Base-by-base conservation (phyloP, 2,329 filamentous ascomycete species). In the Trichoderma guizhouense region DNA sequence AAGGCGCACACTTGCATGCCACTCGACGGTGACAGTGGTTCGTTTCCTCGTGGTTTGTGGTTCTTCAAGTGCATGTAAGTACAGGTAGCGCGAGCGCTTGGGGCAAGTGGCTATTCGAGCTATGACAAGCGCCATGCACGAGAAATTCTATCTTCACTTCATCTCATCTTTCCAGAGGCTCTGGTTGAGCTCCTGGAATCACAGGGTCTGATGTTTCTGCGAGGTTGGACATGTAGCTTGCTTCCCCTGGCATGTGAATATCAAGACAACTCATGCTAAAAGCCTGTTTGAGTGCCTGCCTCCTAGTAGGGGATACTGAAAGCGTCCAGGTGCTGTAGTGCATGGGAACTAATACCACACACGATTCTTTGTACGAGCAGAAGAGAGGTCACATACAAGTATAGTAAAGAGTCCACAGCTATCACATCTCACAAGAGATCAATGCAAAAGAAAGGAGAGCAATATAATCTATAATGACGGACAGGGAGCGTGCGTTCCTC, bases 41-140 rank as follows among this genome's bases (percentile, higher is more conserved):
- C 63, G 8, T 26, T 6, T 9, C 12, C 30, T 57, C 47, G 30
- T 57, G 64, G 21, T 30, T 67, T 24, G 51, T 43, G 51, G 64
- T 58, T 67, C 64, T 39, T 18, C 18, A 57, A n/a, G 53, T 57
- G 28, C 53, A 53, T 53, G 47, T 53, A 53, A 53, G 47, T 53
- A 21, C 53, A 57, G 7, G 36, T 53, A 69, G 57, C 53, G 55
- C 36, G 39, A 61, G 12, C 55, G 66, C 55, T 61, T 51, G 66
- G 36, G 39, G 36, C 57, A 69, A n/a, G 36, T 32, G 55, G 26
- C 51, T 30, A 32, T 43, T 15, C 32, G 11, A 24, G 12, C 64
- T n/a, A 39, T 55, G 9, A 57, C 64, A 58, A 67, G 64, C 51
- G 64, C 39, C 64, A 67, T 67, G 64, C 67, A 53, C n/a, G 39